Base-by-base conservation (phyloP, 495 filamentous ascomycete species). In the Hypoxylon subgilvum region DNA sequence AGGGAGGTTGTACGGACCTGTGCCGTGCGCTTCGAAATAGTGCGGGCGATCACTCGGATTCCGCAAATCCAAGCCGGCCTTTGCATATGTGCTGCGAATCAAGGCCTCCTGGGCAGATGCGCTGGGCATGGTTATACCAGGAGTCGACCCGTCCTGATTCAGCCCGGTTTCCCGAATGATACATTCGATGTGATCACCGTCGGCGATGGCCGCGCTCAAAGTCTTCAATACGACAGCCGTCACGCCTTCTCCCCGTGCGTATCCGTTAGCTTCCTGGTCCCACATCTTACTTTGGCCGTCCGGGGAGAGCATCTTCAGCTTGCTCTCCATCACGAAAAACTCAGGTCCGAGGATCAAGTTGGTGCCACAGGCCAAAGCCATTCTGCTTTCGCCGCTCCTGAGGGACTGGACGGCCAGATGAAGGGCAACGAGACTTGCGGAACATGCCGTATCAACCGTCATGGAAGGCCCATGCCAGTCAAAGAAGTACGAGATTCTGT, bases 201-300 rank as follows among this genome's bases (percentile, higher is more conserved):
- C 72, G 9, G 25, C 28, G 1, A 72, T 9, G 0, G 77, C 85
- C 25, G 74, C 72, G n/a, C 50, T 51, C 0, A 85, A 67, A 2
- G 53, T 65, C 55, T 87, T 88, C 2, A 88, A 17, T 5, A 77
- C 66, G 0, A 86, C 18, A 0, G 72, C 71, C 17, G 63, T 74
- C 5, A 85, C 79, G 0, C 88, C 76, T n/a, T 80, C 82, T 6
- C 85, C 78, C 7, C 88, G 81, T 0, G 30, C 87, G 66, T 86
- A 90, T 0, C 88, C 88, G 61, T 87, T 74, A 0, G 86, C 88
- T 0, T 57, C 39, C 0, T 72, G 69, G 43, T 87, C 84, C 52
- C 73, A 76, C 31, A 74, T 70, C n/a, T 65, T 69, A 0, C 61
- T 70, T 17, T 65, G 65, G 13, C 74, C 69, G 25, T 67, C 60